Base-by-base conservation (phyloP, 2,329 filamentous ascomycete genomes). In the Aspergillus alliaceus region DNA sequence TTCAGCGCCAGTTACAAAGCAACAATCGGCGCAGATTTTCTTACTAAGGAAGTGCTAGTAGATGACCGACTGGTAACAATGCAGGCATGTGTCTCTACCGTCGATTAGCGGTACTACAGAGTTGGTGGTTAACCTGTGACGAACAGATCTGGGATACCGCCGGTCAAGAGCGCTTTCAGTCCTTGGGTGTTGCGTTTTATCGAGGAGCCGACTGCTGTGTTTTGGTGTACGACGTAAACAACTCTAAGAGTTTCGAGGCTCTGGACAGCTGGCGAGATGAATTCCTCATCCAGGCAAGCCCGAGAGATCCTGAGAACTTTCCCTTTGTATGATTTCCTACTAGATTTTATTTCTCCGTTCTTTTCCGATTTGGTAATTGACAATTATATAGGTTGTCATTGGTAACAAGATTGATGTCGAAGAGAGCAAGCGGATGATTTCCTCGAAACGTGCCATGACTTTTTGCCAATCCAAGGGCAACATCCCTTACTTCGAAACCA, bases 1-100 rank as follows among this genome's bases (percentile, higher is more conserved):
- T 99, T 99, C 83, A 97, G 93, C 76, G 93, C 93, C 66, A 97
- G 93, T 82, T 99, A 99, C 87, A 99, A 99, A 82, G 95, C 95
- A 59, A 99, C 95, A 46, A 99, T 99, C 75, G 95, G 95, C 66
- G 95, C 95, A 75, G 95, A 99, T 78, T 99, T 99, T 79, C 83
- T 99, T 60, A 99, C 95, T 56, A 96, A 96, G 76, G 95, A 99
- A 81, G 95, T 99, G 39, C 82, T 97, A 64, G 93, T 99, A 54
- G 95, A 98, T 78, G 95, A 98, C 79, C 86, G 93, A 73, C 86
- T 98, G 72, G 95, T 99, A 65, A 99, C 95, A 34, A 98, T 99
- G 92, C 95, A 98, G 89, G 90, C 91, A 83, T 51, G 74, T 68
- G 47, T 40, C 55, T 34, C 37, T 40, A 56, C 29, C 22, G 20